Evolutionary conservation across 805 yeast genomes (phyloP).

Genomic region (Vanderwaltozyma polyspora): DNA sequence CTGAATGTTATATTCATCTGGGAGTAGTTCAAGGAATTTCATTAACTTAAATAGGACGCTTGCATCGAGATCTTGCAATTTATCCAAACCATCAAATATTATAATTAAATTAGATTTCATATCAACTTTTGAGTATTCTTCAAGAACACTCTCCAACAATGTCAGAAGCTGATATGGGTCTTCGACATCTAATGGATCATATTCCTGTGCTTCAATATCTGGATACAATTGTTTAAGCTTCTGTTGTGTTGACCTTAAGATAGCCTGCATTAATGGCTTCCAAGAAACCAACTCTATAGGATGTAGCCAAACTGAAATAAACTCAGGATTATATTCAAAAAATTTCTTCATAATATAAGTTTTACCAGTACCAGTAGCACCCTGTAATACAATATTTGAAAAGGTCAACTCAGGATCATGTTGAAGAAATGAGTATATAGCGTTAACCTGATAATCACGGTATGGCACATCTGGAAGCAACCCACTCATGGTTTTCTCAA

Average conservation of each 20-base stretch:
- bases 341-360: conserved; percentile 14
- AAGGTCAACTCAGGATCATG: conserved; percentile 14
- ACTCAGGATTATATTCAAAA: conserved; percentile 9
- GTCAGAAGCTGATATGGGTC: conserved; percentile 20
- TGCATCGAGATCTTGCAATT: conserved; percentile 24
- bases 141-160: conserved; percentile 9
- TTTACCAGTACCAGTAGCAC: conserved; percentile 24
- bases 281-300: conserved; percentile 24
- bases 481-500: not conserved
- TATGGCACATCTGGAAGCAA: conserved; percentile 2
- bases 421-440: conserved; percentile 14
- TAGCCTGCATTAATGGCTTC: conserved; percentile 24
- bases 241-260: conserved; percentile 16
- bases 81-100: conserved; percentile 25
- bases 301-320: conserved; percentile 13
- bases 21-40: conserved; percentile 18
- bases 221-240: conserved; percentile 11
- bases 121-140: conserved; percentile 6
- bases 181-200: conserved; percentile 24
- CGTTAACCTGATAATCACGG: conserved; percentile 18
- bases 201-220: conserved; percentile 4
- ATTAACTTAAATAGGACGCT: conserved; percentile 18
- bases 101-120: conserved; percentile 10
- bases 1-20: conserved; percentile 9
- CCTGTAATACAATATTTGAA: conserved; percentile 20